Conservation (phyloP, 1,284 basidiomycete genomes). For the Pascua sp. region DNA sequence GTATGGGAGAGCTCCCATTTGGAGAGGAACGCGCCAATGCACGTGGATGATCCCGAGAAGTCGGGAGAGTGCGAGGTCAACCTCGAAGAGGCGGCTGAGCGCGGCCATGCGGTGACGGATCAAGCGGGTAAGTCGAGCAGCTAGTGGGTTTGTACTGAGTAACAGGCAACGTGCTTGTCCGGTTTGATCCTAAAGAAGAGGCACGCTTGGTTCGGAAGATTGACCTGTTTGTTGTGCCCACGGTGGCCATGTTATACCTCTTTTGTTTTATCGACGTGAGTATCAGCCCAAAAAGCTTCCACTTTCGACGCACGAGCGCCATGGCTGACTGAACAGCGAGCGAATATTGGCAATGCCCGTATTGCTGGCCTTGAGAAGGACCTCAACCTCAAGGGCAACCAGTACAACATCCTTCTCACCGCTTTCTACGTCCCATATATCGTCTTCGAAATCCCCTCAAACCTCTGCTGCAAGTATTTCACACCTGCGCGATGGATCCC, state of each 20-base stretch:
- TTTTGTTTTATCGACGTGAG: constrained; percentile 18
- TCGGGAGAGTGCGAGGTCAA: too few species aligned
- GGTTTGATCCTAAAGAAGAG: constrained; percentile 19
- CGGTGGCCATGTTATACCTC: constrained; percentile 18
- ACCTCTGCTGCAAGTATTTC: constrained; percentile 19
- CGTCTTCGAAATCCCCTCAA: constrained; percentile 26
- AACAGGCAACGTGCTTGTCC: constrained; percentile 10
- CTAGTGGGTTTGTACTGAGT: too few species aligned
- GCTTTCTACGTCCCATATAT: constrained; percentile 24
- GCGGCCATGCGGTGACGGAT: constrained; percentile 12
- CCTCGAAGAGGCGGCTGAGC: constrained; percentile 9
- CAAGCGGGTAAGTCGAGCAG: constrained; percentile 1
- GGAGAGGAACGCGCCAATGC: too few species aligned
- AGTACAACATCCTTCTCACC: constrained; percentile 23
- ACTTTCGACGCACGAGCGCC: too few species aligned
- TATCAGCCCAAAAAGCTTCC: not conserved
- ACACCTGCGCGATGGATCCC: constrained; percentile 24
- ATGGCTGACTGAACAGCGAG: not conserved
- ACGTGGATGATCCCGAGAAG: too few species aligned
- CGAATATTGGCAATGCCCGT: constrained; percentile 25
- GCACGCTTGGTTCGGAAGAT: constrained; percentile 22
- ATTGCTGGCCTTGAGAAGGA: constrained; percentile 22
- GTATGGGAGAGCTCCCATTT: too few species aligned
- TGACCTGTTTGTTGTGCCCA: constrained; percentile 21
- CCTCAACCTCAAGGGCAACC: constrained; percentile 18